Evolutionary conservation across 2,329 filamentous ascomycete genomes (phyloP), one percentile per base, ranked within the genome.

Genomic region (Diplodia corticola): DNA sequence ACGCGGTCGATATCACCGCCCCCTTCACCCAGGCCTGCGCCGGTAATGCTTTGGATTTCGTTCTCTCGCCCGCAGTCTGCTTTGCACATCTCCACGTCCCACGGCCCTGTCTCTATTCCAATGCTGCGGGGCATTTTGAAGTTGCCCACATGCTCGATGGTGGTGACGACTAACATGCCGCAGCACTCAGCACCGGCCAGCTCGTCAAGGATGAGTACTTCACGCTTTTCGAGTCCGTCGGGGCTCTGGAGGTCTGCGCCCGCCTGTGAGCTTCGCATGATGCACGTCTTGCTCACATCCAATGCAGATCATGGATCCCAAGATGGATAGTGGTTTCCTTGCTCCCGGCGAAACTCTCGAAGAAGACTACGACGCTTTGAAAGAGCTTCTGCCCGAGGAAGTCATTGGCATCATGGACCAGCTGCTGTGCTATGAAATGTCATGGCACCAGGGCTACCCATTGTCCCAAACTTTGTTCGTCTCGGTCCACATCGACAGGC

Each of bases 391-490:
- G 15, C 91, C 92, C 0, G 87, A 90, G 71, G 90, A 99, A 77
- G 87, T 96, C 0, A 81, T 99, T 64, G 94, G 95, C 35, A 92
- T 99, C 70, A 96, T 99, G 81, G 95, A 99, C 74, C 91, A 97
- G 76, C 81, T 99, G 37, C 82, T 97, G 22, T 95, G 90, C 74
- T 89, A 94, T 64, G 95, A 98, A 89, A 96, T 97, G 87, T 92
- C 93, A 69, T 99, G 96, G 93, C 93, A 98, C 76, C 88, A 92
- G 71, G 95, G 96, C n/a, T 93, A 97, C 74, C 93, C 95, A 1
- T 85, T 99, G 9, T 96, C 94, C 1, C 95, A 98, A 76, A 98
- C 95, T 0, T 81, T 99, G 1, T 93, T 98, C 75, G 97, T 93
- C 5, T 97, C 92, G 63, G 84, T 96, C 37, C 95, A 99, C 76